Percentiles rank a stretch among this genome's conserved stretches.
phyloP scores from a whole-genome alignment of 2,329 filamentous ascomycete genomes.

The Beauveria sp. region DNA sequence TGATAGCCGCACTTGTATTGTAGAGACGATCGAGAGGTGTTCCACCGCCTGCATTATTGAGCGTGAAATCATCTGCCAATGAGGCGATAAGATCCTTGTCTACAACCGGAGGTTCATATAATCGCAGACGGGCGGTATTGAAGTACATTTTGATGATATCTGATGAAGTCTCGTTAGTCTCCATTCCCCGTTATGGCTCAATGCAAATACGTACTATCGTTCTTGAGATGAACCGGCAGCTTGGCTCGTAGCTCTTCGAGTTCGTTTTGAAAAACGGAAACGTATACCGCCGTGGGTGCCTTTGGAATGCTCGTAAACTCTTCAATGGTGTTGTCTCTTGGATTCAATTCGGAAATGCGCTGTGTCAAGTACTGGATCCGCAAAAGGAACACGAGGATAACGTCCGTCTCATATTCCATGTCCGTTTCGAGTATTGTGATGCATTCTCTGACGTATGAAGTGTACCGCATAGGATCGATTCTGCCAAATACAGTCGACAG shows the following conservation, averaged over 20 bases:
- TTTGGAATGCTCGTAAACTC: constrained; percentile 27
- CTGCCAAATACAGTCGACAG: constrained; percentile 35
- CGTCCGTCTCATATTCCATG: constrained; percentile 39
- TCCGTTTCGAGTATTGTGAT: constrained; percentile 35
- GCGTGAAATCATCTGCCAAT: constrained; percentile 35
- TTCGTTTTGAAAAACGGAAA: constrained; percentile 38
- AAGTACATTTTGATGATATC: constrained; percentile 33
- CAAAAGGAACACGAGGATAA: constrained; percentile 37
- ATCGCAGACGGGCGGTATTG: constrained; percentile 32
- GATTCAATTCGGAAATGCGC: constrained; percentile 37
- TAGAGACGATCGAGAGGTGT: constrained; percentile 43
- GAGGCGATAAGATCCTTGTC: constrained; percentile 32
- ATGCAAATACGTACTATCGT: constrained; percentile 27
- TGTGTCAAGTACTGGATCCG: constrained; percentile 43
- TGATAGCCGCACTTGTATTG: constrained; percentile 38
- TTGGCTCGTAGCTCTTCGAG: constrained; percentile 32
- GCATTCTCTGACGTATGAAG: constrained; percentile 44
- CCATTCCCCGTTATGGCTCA: too few relatives aligned
- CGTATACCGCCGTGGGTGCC: constrained; percentile 36
- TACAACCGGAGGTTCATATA: constrained; percentile 41
- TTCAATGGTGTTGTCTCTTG: constrained; percentile 26
- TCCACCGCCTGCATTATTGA: constrained; percentile 27
- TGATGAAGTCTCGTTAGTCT: constrained; percentile 14
- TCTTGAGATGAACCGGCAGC: constrained; percentile 27
- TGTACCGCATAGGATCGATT: constrained; percentile 43